Evolutionary conservation across 768 basidiomycete genomes (phyloP).

Genomic region (Leccinum truebloodii): DNA sequence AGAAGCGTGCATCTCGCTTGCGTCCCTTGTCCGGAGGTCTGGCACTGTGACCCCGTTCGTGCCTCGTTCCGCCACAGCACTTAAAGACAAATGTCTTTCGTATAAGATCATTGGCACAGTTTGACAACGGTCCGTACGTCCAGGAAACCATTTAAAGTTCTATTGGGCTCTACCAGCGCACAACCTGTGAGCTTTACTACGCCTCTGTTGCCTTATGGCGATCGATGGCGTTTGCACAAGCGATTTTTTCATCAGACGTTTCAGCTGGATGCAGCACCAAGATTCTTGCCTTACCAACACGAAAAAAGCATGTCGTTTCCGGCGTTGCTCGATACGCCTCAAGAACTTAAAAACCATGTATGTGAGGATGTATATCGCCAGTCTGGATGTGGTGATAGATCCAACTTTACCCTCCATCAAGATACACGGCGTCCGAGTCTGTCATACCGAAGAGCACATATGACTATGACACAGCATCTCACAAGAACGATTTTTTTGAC

Average conservation of each 20-base stretch:
- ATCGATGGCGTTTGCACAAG: neutral
- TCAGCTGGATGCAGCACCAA: neutral
- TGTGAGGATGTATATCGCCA: neutral
- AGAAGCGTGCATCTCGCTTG: too few species aligned
- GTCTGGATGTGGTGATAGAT: neutral
- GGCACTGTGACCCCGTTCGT: too few species aligned
- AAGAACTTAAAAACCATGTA: neutral
- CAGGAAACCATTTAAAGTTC: too few species aligned
- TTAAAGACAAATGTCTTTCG: too few species aligned
- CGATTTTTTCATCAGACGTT: neutral
- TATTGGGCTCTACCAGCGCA: too few species aligned
- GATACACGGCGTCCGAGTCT: neutral
- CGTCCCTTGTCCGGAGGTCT: too few species aligned
- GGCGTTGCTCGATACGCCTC: neutral
- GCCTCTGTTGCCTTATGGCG: neutral
- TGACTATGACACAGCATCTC: neutral
- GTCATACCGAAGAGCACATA: neutral
- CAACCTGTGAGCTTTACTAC: neutral
- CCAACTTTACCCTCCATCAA: neutral
- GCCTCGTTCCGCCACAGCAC: too few species aligned
- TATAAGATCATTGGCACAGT: too few species aligned
- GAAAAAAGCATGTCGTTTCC: neutral
- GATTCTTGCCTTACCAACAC: neutral
- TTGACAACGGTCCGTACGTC: too few species aligned
- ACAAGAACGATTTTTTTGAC: neutral